Base-by-base conservation (phyloP, 306 rosid genomes). In the Vachellia pachyceras region DNA sequence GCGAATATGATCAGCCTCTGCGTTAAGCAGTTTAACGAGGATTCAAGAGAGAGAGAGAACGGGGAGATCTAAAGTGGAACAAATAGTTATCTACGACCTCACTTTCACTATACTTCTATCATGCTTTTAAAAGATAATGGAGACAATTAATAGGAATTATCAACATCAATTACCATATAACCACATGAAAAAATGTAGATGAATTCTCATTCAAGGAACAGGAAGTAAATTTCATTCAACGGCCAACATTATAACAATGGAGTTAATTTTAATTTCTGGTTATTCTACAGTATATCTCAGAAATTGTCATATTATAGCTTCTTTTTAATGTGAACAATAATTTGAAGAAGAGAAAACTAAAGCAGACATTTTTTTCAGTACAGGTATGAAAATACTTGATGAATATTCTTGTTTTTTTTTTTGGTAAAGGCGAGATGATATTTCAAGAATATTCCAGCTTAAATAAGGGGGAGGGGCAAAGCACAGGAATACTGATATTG, bases 291-390 rank as follows among this genome's bases (percentile, higher is more conserved):
- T 10, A 25, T 10, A 61, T 61, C 67, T 45, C 11, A 11, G 49
- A 45, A 45, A 23, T 60, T 60, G 13, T 60, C 17, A 60, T 10
- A 60, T 13, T 60, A 25, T 25, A 60, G 37, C 11, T 35, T 60
- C 66, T 25, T 60, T 58, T 60, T 23, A 46, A 68, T 23, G 20
- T 4, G 50, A 69, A 46, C 71, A n/a, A 70, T 13, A 42, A 42
- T 18, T 70, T 25, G 33, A 57, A 64, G 52, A 78, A 47, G 36
- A 60, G 39, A 22, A 76, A 46, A 69, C 6, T 45, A 83, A 83
- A 50, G 25, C 23, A 72, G 50, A 63, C 17, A 37, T 5, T 15
- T 14, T 65, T 65, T 37, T 20, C 3, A 46, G 40, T 66, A 40
- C 47, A 66, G 72, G 20, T 37, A 36, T 18, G 23, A n/a, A n/a